phyloP scores from a whole-genome alignment of 495 filamentous ascomycete genomes.

The Articulospora tetracladia region DNA sequence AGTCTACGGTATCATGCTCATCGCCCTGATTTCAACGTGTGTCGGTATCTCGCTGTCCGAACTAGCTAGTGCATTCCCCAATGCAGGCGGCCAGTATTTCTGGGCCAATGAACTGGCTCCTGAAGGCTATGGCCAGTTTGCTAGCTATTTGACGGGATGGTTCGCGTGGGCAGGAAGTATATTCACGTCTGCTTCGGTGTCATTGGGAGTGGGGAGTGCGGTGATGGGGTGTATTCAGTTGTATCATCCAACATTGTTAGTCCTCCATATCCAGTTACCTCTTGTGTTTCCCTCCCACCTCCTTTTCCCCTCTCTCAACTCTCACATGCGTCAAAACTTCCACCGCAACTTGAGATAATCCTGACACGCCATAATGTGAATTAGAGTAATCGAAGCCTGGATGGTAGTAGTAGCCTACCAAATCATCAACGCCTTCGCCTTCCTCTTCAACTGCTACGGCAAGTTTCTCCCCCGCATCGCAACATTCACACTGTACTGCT shows the following conservation, averaged over 20 bases:
- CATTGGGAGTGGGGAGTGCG: conserved; percentile 36
- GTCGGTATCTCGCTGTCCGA: conserved; percentile 49
- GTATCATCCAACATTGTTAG: not conserved
- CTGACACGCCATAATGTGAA: not conserved
- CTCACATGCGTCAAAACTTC: too few relatives aligned
- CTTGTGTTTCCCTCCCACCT: too few relatives aligned
- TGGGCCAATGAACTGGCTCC: conserved; percentile 59
- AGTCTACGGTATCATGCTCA: conserved; percentile 57
- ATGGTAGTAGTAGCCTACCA: conserved; percentile 50
- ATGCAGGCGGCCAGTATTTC: conserved; percentile 34
- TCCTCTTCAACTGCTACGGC: conserved; percentile 36
- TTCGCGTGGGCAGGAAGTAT: conserved; percentile 53
- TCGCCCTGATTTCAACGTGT: conserved; percentile 49
- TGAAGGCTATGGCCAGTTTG: conserved; percentile 44
- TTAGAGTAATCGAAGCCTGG: conserved; percentile 43
- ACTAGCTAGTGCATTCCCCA: conserved; percentile 54
- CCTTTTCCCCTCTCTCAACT: too few relatives aligned
- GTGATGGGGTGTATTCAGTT: not conserved
- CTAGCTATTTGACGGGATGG: conserved; percentile 54
- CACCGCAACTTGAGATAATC: too few relatives aligned
- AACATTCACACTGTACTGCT: conserved; percentile 41
- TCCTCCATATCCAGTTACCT: not conserved
- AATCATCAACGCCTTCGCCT: conserved; percentile 23
- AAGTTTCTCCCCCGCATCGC: conserved; percentile 29
- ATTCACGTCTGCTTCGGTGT: conserved; percentile 57